phyloP scores from a whole-genome alignment of 352 stramenopile species.

The Phytophthora capsici region DNA sequence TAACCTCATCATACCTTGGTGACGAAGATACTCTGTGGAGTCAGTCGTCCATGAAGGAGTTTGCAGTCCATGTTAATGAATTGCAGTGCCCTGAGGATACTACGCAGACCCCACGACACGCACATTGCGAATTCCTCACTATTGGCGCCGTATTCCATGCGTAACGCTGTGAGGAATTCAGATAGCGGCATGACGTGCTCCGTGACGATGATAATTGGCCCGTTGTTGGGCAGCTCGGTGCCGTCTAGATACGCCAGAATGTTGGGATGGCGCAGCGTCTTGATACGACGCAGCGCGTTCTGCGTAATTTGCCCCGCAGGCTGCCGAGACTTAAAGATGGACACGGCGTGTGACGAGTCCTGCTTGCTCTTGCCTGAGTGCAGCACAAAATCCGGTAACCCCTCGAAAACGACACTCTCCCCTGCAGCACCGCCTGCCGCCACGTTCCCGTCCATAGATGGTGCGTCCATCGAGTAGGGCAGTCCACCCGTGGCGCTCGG shows the following conservation, averaged over 20 bases:
- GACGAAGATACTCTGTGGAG: conserved; percentile 93
- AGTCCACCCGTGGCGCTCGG: conserved; percentile 72
- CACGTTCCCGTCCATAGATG: conserved; percentile 45
- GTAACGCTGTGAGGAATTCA: conserved; percentile 86
- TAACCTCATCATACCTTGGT: conserved; percentile 67
- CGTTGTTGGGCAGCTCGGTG: conserved; percentile 76
- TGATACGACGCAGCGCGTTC: conserved; percentile 92
- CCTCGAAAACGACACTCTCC: conserved; percentile 61
- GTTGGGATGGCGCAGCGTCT: conserved; percentile 95
- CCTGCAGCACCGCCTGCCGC: conserved; percentile 45
- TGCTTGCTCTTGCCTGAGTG: conserved; percentile 88
- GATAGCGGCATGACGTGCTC: conserved; percentile 92
- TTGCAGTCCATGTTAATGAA: conserved; percentile 96
- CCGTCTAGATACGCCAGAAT: conserved; percentile 91
- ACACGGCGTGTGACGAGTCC: conserved; percentile 78
- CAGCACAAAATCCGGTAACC: conserved; percentile 83
- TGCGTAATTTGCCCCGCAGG: conserved; percentile 77
- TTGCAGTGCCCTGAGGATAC: conserved; percentile 91
- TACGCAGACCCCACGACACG: conserved; percentile 94
- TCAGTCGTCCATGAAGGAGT: conserved; percentile 92
- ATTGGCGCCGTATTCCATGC: conserved; percentile 57
- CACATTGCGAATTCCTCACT: conserved; percentile 86
- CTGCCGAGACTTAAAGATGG: conserved; percentile 94
- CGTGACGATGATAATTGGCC: conserved; percentile 94
- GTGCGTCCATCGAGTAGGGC: conserved; percentile 65